Percentiles rank a stretch among this genome's conserved stretches.
Evolutionary conservation across 2,329 filamentous ascomycete genomes (phyloP).

Genomic region (Esteya vermicola): DNA sequence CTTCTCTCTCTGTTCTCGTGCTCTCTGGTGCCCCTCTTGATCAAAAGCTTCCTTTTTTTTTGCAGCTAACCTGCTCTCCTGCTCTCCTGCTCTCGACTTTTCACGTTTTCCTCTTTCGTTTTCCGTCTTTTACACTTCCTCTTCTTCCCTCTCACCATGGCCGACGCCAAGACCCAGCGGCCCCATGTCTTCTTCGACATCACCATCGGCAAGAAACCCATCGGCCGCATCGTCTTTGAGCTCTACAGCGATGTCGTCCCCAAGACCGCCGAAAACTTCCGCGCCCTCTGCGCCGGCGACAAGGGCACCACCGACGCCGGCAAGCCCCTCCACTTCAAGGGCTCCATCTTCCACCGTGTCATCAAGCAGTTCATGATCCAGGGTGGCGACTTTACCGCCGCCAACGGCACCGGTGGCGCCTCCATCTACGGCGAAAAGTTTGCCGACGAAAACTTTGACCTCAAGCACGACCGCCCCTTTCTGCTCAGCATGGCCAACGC

Average conservation of each 20-base stretch:
- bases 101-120: not conserved
- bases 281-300: conserved; percentile 84
- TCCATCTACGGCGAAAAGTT: conserved; percentile 98
- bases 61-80: no score
- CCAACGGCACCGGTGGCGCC: conserved; percentile 91
- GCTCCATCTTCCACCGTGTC: conserved; percentile 83
- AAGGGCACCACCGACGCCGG: conserved; percentile 72
- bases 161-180: conserved; percentile 36
- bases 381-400: conserved; percentile 90
- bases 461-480: conserved; percentile 87
- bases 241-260: conserved; percentile 66
- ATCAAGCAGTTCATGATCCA: conserved; percentile 99
- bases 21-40: no score
- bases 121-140: not conserved
- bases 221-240: conserved; percentile 76
- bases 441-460: conserved; percentile 86
- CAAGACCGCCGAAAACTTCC: conserved; percentile 95
- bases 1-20: no score
- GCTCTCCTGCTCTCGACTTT: not conserved
- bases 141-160: conserved; percentile 17
- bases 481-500: conserved; percentile 97
- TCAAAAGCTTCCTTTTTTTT: no score
- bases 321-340: conserved; percentile 86
- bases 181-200: conserved; percentile 91
- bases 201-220: conserved; percentile 56